phyloP scores from a whole-genome alignment of 176 grass and related monocot species.

The Triticum timopheevii region DNA sequence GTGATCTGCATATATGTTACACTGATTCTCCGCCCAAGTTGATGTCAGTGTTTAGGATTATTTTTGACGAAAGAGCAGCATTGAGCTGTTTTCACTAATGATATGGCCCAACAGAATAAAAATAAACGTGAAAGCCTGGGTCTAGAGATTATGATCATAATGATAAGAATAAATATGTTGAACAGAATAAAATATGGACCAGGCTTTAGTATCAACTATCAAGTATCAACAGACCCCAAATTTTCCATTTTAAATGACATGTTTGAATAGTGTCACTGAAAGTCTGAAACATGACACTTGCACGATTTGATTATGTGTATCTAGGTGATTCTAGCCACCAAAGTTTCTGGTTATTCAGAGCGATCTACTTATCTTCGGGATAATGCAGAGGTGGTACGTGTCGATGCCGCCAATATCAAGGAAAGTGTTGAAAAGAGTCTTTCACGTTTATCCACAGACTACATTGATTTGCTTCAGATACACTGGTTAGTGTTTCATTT shows the following conservation, averaged over 20 bases:
- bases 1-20: neutral
- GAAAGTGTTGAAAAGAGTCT: slow-evolving; percentile 95
- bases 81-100: too few relatives aligned
- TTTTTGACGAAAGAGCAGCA: too few relatives aligned
- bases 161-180: neutral
- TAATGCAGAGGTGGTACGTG: slow-evolving; percentile 50
- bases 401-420: slow-evolving; percentile 83
- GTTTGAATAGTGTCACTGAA: slow-evolving; percentile 15
- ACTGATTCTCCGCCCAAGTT: neutral
- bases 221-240: neutral
- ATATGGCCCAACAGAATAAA: too few relatives aligned
- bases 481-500: slow-evolving; percentile 61
- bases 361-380: slow-evolving; percentile 56
- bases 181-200: neutral
- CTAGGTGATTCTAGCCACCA: slow-evolving; percentile 85
- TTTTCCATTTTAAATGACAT: neutral
- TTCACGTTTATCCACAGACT: slow-evolving; percentile 83
- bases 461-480: slow-evolving; percentile 95
- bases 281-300: slow-evolving; percentile 17
- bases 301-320: slow-evolving; percentile 10
- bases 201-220: neutral
- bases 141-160: neutral
- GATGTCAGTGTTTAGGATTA: neutral
- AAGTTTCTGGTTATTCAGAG: slow-evolving; percentile 86
- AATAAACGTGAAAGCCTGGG: too few relatives aligned